Conservation (phyloP, 441 rosid species). For the Populus hybrid region DNA sequence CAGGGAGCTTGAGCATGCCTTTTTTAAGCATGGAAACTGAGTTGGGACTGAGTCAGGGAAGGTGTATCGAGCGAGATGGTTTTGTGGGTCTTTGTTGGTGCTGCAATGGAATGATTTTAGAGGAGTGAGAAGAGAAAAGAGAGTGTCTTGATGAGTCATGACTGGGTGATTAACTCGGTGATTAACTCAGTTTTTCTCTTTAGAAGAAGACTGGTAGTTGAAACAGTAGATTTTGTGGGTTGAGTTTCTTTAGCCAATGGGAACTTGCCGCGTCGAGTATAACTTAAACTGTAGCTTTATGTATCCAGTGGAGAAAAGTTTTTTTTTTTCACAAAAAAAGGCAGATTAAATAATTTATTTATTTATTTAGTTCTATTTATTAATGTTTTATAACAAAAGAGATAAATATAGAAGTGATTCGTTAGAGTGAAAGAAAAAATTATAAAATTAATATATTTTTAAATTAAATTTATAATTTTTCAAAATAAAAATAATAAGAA, state of each 20-base stretch:
- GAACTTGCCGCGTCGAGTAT: neutral
- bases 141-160: neutral
- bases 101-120: neutral
- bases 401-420: too few species aligned
- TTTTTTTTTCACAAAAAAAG: neutral
- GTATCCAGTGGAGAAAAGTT: neutral
- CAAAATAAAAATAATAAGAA: too few species aligned
- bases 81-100: slow-evolving; percentile 1
- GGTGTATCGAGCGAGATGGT: slow-evolving; percentile 3
- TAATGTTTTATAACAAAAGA: neutral
- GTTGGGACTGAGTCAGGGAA: slow-evolving; percentile 14
- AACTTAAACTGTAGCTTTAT: neutral
- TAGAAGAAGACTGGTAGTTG: slow-evolving; percentile 33
- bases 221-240: neutral
- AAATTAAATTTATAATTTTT: too few species aligned
- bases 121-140: neutral
- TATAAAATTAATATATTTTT: too few species aligned
- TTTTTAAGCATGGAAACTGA: slow-evolving; percentile 37
- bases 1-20: slow-evolving; percentile 51
- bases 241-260: neutral
- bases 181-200: neutral
- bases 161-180: slow-evolving; percentile 6
- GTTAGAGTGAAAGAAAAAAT: too few species aligned
- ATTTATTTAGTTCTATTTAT: neutral
- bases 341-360: neutral